A percentile compares a stretch with the other conserved stretches of the same genome.
These are phyloP conservation scores for Pleurotus giganteus DNA, from an alignment of 768 basidiomycete genomes.

Conservation along the genomic window DNA sequence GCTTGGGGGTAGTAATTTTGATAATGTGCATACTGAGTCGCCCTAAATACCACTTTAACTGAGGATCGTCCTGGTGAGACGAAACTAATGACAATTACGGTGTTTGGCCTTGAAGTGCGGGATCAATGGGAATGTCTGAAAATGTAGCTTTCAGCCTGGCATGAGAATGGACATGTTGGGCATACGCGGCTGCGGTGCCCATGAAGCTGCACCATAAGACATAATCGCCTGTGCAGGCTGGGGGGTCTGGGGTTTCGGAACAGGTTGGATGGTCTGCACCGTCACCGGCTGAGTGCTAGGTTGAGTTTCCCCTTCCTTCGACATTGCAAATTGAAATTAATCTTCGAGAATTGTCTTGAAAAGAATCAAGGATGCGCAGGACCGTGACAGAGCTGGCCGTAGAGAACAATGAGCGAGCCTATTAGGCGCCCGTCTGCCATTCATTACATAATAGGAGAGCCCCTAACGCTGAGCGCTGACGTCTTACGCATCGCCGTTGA, in stretches of 20 bases:
- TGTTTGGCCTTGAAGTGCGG: slow-evolving; percentile 63
- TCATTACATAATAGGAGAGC: too few relatives aligned
- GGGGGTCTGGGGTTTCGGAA: not conserved
- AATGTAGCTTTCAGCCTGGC: not conserved
- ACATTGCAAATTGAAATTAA: not conserved
- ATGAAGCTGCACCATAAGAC: not conserved
- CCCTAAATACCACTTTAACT: slow-evolving; percentile 29
- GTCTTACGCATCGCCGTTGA: too few relatives aligned
- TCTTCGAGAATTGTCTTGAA: too few relatives aligned
- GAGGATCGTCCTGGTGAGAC: slow-evolving; percentile 16
- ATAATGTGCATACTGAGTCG: slow-evolving; percentile 50
- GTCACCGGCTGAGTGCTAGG: not conserved
- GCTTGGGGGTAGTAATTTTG: slow-evolving; percentile 44
- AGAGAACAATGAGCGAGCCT: too few relatives aligned
- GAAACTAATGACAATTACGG: slow-evolving; percentile 23
- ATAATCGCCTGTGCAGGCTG: not conserved
- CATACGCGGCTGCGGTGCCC: not conserved
- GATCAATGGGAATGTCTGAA: slow-evolving; percentile 64
- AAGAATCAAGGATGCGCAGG: not conserved
- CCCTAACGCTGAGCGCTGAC: too few relatives aligned
- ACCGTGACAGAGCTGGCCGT: too few relatives aligned
- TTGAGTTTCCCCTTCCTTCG: not conserved
- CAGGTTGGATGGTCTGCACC: not conserved
- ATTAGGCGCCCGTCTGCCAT: too few relatives aligned
- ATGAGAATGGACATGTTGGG: not conserved